Evolutionary conservation across 2,329 filamentous ascomycete species (phyloP), one percentile per base, ranked within the genome.

Genomic region (Hypoxylon sp.): DNA sequence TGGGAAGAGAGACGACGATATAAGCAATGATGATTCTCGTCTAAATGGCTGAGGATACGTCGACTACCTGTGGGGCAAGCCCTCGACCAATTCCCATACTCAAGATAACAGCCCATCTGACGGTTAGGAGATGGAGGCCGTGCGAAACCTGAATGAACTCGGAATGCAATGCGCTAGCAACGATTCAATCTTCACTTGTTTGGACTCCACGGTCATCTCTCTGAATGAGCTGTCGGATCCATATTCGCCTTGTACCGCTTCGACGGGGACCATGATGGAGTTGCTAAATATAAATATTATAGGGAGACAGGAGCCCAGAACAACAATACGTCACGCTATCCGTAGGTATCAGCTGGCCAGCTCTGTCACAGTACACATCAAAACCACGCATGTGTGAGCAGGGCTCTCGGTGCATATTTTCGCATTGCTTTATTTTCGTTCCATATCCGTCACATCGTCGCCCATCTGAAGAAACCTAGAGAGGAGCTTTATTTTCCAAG

Each of bases 401-500:
- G 11, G 33, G 33, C 5, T 13, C 3, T 25, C 4, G 13, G 8
- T 27, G 8, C 22, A 22, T 46, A 46, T 51, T 6, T 7, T 25
- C 20, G 20, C 25, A 17, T 35, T 35, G 3, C 20, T 46, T 48
- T 25, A 37, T 55, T 25, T 5, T 48, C 46, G 8, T 40, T 53
- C 6, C 20, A 14, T 40, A 54, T 46, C 3, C 6, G 51, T 40
- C 17, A 22, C 30, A 37, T 10, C 51, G 5, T 49, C 25, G 27
- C 25, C 63, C 44, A 42, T 66, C 48, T 42, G 51, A 37, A 35
- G 11, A n/a, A 44, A 49, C 46, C 17, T 13, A 62, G 48, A 53
- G 46, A 25, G 46, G 48, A 13, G 46, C 31, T 61, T 37, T 37
- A 22, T 42, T 44, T 44, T 44, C 8, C 13, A 27, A 60, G 54